Evolutionary conservation across 2,329 filamentous ascomycete species (phyloP).

Genomic region (Ascochyta rabiei): DNA sequence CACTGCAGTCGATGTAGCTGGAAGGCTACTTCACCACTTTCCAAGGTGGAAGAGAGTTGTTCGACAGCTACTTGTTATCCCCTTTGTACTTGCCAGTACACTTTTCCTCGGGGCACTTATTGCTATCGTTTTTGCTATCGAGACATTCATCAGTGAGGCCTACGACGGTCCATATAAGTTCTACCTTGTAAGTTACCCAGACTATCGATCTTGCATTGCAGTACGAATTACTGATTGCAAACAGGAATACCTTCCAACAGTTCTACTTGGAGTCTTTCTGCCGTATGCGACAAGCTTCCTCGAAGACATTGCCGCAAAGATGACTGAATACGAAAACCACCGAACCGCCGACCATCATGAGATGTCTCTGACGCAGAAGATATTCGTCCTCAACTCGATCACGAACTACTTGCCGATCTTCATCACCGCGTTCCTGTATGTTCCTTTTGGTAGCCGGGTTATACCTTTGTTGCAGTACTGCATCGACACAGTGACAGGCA

Average conservation of each 20-base stretch:
- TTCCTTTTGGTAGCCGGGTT: slow-evolving; percentile 35
- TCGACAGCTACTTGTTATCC: slow-evolving; percentile 39
- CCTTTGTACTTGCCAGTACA: slow-evolving; percentile 38
- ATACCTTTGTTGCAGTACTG: slow-evolving; percentile 32
- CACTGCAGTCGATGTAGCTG: slow-evolving; percentile 32
- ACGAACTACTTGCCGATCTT: slow-evolving; percentile 45
- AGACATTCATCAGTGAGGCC: slow-evolving; percentile 42
- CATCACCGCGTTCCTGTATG: slow-evolving; percentile 43
- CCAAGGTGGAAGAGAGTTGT: slow-evolving; percentile 39
- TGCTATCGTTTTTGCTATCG: slow-evolving; percentile 37
- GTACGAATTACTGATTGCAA: slow-evolving; percentile 7
- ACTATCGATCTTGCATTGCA: background rate
- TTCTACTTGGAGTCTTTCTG: slow-evolving; percentile 37
- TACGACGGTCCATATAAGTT: slow-evolving; percentile 43
- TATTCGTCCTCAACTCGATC: slow-evolving; percentile 45
- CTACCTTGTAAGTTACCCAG: slow-evolving; percentile 27
- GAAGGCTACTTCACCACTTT: slow-evolving; percentile 34
- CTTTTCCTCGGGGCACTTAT: slow-evolving; percentile 37
- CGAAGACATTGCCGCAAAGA: slow-evolving; percentile 31
- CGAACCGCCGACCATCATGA: slow-evolving; percentile 40
- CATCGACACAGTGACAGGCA: slow-evolving; percentile 24
- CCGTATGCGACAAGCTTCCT: slow-evolving; percentile 40
- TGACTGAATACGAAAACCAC: slow-evolving; percentile 46
- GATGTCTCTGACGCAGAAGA: slow-evolving; percentile 44
- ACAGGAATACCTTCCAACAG: slow-evolving; percentile 43